These are phyloP conservation scores for Gracilaria domingensis DNA, from an alignment of 23 red algal genomes.

Conservation along the genomic window DNA sequence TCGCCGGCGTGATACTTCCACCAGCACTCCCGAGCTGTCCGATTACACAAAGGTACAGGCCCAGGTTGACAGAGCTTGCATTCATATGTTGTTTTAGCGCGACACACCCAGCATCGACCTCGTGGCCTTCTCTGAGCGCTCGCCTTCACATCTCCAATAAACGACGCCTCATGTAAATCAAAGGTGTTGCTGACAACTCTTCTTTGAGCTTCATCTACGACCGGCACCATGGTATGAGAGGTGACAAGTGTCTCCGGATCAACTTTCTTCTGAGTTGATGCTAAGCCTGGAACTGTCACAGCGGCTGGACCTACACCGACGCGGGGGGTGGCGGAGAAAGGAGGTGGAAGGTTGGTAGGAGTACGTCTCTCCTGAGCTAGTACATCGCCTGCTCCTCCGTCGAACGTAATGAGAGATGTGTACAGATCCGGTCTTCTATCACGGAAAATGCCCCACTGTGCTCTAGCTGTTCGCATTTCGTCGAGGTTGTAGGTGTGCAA, in stretches of 20 bases:
- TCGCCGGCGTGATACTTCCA: constrained; percentile 86
- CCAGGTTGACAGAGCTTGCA: constrained; percentile 78
- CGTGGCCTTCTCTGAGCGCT: constrained; percentile 69
- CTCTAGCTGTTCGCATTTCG: constrained; percentile 65
- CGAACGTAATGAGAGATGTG: constrained; percentile 66
- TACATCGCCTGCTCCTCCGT: constrained; percentile 53
- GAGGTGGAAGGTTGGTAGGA: constrained; percentile 18
- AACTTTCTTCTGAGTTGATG: constrained; percentile 48
- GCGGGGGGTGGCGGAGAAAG: constrained; percentile 33
- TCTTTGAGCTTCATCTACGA: constrained; percentile 61
- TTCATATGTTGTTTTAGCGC: constrained; percentile 83
- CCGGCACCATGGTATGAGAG: constrained; percentile 65
- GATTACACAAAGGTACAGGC: constrained; percentile 74
- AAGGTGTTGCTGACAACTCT: constrained; percentile 49
- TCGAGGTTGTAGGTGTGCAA: constrained; percentile 76
- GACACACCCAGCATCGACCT: constrained; percentile 78
- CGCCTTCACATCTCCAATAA: constrained; percentile 77
- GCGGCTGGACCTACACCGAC: constrained; percentile 53
- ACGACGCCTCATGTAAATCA: constrained; percentile 75
- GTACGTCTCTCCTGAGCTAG: constrained; percentile 21
- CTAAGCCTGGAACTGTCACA: constrained; percentile 40
- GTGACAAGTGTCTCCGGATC: constrained; percentile 50
- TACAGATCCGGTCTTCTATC: constrained; percentile 95
- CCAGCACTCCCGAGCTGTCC: constrained; percentile 77
- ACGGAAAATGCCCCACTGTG: constrained; percentile 88